Evolutionary conservation across 139 green algal species (phyloP), one percentile per base, ranked within the genome.

Genomic region (Eudorina sp.): DNA sequence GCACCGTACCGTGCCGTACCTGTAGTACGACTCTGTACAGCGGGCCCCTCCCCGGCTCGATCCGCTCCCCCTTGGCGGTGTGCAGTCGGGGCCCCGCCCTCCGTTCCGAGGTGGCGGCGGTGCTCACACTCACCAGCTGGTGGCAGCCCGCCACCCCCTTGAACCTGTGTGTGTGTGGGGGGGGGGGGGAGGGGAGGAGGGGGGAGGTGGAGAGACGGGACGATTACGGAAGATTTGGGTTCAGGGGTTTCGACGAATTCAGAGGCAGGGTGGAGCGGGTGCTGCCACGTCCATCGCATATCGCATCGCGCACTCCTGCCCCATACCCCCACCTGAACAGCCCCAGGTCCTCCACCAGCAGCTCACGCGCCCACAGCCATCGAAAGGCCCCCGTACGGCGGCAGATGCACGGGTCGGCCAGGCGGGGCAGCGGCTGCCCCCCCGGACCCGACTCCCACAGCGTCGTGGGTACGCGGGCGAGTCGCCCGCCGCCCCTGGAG

Each of bases 81-180:
- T 81, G 73, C 45, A 81, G 45, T 45, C 73, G 43, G 25, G 73
- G 73, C 21, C 73, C 73, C 45, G 73, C 73, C 23, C 73, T 41
- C 1, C 73, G 73, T 45, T 81, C 73, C 43, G 73, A 62, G 4
- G 73, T 81, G 29, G 43, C 45, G 29, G 73, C 73, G 34, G 73
- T 81, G 73, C 45, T 64, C 45, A 81, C n/a, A 7, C 73, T 64
- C 14, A 81, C 73, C 45, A 81, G 45, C 73, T 81, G 73, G 73
- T 81, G 73, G 27, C 27, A 45, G 1, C 73, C 73, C 2, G 73
- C 73, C 25, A 81, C 73, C 13, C 73, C 73, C 73, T 81, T 81
- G 46, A 81, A 81, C 43, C 73, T 81, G 31, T 5, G 55, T 9
- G 23, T 6, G 5, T 41, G 62, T 43, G 29, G 62, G 62, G n/a